Percentiles rank a stretch among this genome's conserved stretches.
These are phyloP conservation scores for Pseudogymnoascus sp. DNA, from an alignment of 2,329 filamentous ascomycete genomes.

Conservation along the genomic window DNA sequence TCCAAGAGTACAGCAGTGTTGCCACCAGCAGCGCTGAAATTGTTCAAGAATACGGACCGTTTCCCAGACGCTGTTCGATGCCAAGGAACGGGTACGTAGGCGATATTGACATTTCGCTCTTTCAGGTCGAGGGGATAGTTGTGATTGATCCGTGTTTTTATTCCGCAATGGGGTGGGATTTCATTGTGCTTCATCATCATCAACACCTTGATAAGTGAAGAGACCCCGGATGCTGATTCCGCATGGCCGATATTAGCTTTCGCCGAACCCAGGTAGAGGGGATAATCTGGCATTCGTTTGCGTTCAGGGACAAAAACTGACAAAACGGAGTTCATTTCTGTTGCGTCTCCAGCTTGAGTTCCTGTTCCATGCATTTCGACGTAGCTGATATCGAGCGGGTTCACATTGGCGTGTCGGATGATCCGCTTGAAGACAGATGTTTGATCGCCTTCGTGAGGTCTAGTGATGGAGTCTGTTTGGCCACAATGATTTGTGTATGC, in stretches of 20 bases:
- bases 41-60: conserved; percentile 38
- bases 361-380: conserved; percentile 83
- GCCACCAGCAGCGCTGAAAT: conserved; percentile 34
- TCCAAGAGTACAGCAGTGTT: conserved; percentile 21
- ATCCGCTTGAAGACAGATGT: conserved; percentile 59
- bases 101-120: conserved; percentile 26
- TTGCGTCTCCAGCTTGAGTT: conserved; percentile 71
- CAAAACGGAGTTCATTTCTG: conserved; percentile 51
- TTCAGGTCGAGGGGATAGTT: conserved; percentile 27
- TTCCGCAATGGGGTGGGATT: conserved; percentile 23
- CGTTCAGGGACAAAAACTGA: conserved; percentile 4
- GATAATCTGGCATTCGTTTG: conserved; percentile 43
- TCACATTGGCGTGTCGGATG: conserved; percentile 50
- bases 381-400: conserved; percentile 67
- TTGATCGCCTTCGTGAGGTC: conserved; percentile 68
- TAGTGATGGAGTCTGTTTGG: conserved; percentile 69
- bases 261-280: conserved; percentile 33
- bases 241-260: conserved; percentile 22
- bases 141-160: conserved; percentile 27
- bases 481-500: conserved; percentile 71
- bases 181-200: conserved; percentile 23
- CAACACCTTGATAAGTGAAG: conserved; percentile 25
- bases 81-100: conserved; percentile 17
- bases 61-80: conserved; percentile 30
- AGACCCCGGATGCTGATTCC: conserved; percentile 22